Percentiles rank a stretch among this genome's conserved stretches.
phyloP scores from a whole-genome alignment of 2,329 filamentous ascomycete species.

The Rutstroemia sp. region DNA sequence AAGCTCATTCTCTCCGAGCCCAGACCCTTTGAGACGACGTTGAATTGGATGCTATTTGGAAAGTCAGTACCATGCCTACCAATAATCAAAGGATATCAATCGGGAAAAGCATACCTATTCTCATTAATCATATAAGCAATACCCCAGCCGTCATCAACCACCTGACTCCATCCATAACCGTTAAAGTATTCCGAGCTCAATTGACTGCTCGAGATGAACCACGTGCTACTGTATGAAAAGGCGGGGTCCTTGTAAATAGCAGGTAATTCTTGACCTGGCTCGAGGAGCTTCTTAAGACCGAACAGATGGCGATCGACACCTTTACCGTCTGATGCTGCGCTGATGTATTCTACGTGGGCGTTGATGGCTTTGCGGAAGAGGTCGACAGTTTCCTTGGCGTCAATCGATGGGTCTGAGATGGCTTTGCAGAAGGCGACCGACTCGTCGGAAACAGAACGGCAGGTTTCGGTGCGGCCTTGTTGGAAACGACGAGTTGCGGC shows the following conservation, averaged over 20 bases:
- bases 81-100: not conserved
- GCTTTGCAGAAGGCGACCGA: conserved; percentile 83
- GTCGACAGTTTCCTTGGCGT: conserved; percentile 58
- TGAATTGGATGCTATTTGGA: conserved; percentile 80
- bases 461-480: conserved; percentile 92
- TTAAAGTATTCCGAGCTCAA: conserved; percentile 97
- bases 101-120: conserved; percentile 59
- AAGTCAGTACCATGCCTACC: not conserved
- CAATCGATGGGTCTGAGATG: conserved; percentile 62
- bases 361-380: conserved; percentile 77
- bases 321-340: conserved; percentile 80
- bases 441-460: conserved; percentile 84
- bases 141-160: conserved; percentile 90
- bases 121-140: conserved; percentile 99
- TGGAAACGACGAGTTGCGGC: conserved; percentile 93
- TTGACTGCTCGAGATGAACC: conserved; percentile 86
- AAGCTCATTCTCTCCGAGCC: conserved; percentile 91
- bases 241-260: conserved; percentile 82
- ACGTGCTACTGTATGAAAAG: conserved; percentile 74
- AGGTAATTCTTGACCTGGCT: conserved; percentile 73
- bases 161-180: conserved; percentile 97
- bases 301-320: conserved; percentile 97
- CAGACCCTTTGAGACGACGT: conserved; percentile 88
- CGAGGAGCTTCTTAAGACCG: conserved; percentile 84
- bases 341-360: conserved; percentile 84